These are phyloP conservation scores for Luvunga scandens DNA, from an alignment of 345 rosid species.

Conservation along the genomic window DNA sequence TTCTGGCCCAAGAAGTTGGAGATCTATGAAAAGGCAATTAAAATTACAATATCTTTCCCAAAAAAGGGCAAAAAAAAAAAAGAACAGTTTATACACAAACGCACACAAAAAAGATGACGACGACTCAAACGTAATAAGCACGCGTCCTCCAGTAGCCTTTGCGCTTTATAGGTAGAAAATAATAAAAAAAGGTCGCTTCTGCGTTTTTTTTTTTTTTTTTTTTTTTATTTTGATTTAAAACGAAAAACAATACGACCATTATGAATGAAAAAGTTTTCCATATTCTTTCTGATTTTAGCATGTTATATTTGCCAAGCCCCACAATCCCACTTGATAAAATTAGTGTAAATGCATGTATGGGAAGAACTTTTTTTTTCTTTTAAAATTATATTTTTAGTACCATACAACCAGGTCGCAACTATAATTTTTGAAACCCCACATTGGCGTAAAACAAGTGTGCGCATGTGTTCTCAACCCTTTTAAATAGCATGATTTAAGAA, in stretches of 20 bases:
- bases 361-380: not conserved
- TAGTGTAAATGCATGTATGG: not conserved
- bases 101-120: not conserved
- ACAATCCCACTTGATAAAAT: conserved; percentile 2
- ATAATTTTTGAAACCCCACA: not conserved
- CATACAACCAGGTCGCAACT: no score
- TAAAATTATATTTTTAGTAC: not conserved
- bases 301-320: not conserved
- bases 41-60: no score
- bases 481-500: no score
- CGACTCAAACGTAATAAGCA: not conserved
- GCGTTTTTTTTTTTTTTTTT: no score
- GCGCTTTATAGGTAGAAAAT: not conserved
- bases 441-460: no score
- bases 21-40: no score
- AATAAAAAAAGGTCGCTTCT: no score
- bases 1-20: not conserved
- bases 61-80: no score
- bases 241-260: not conserved
- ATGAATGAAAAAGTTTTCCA: not conserved
- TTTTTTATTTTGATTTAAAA: no score
- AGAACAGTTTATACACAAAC: no score
- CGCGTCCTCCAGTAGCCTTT: not conserved
- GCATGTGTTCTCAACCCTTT: no score
- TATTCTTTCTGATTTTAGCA: not conserved